Percentiles rank a stretch among this genome's conserved stretches.
These are phyloP conservation scores for Mycena haematopus DNA, from an alignment of 768 basidiomycete genomes.

Conservation along the genomic window DNA sequence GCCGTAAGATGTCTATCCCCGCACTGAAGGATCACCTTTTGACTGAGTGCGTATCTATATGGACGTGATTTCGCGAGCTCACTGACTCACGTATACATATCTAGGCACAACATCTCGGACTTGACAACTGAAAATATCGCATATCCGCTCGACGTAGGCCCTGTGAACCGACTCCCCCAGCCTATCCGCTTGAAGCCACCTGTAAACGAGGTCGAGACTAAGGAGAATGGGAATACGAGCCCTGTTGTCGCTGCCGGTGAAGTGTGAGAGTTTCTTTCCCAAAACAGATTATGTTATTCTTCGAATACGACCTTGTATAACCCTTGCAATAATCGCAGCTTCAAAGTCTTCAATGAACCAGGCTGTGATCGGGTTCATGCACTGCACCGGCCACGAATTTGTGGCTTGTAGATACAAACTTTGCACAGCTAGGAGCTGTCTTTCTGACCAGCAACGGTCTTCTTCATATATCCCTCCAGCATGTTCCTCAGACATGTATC, in stretches of 20 bases:
- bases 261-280: too few relatives aligned
- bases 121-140: not conserved
- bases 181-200: constrained; percentile 10
- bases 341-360: too few relatives aligned
- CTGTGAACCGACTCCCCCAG: not conserved
- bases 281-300: too few relatives aligned
- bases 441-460: not conserved
- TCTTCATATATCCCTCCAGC: constrained; percentile 1
- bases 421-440: too few relatives aligned
- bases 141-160: not conserved
- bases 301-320: too few relatives aligned
- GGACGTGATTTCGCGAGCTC: not conserved
- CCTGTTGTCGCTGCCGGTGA: not conserved
- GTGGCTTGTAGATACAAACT: too few relatives aligned
- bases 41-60: constrained; percentile 5
- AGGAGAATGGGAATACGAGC: not conserved
- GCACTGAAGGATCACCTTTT: not conserved
- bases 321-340: too few relatives aligned
- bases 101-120: constrained; percentile 7
- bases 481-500: constrained; percentile 42
- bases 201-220: not conserved
- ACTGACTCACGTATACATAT: not conserved
- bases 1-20: not conserved
- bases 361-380: too few relatives aligned
- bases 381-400: too few relatives aligned